A percentile compares a stretch with the other conserved stretches of the same genome.
Evolutionary conservation across 139 green algal genomes (phyloP).

Genomic region (Nannochloris sp.): DNA sequence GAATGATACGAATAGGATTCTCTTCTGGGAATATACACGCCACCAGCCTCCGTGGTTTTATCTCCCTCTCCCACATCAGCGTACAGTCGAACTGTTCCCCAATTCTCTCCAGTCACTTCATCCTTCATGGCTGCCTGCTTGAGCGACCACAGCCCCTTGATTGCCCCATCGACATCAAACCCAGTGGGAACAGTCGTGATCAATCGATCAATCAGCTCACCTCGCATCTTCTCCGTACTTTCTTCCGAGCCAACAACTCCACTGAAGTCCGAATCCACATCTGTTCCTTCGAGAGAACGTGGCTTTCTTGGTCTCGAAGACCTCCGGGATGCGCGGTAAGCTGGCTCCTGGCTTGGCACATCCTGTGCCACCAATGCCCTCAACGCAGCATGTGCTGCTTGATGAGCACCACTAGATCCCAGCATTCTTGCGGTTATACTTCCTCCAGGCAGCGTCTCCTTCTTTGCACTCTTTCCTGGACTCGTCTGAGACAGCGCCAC

Average conservation of each 20-base stretch:
- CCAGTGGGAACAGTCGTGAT: constrained; percentile 10
- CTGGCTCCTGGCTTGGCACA: constrained; percentile 1
- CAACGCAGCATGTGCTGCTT: neutral
- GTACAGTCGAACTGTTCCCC: constrained; percentile 28
- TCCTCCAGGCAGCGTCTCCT: neutral
- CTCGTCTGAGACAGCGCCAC: constrained; percentile 15
- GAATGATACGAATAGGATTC: neutral
- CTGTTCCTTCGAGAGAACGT: neutral
- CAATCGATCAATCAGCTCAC: constrained; percentile 25
- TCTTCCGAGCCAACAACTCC: constrained; percentile 4
- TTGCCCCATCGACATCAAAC: constrained; percentile 25
- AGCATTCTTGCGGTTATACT: neutral
- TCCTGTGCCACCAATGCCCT: neutral
- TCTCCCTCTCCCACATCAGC: constrained; percentile 11
- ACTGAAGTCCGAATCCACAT: neutral
- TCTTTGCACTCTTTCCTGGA: neutral
- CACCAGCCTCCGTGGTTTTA: neutral
- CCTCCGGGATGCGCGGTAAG: neutral
- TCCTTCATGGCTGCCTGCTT: constrained; percentile 27
- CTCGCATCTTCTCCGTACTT: constrained; percentile 15
- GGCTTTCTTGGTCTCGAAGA: neutral
- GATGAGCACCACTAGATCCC: neutral
- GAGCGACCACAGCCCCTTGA: constrained; percentile 26
- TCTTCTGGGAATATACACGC: neutral
- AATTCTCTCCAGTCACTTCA: constrained; percentile 17